These are phyloP conservation scores for Casaregolazyma suthepensis DNA, from an alignment of 1,139 yeast genomes.

Conservation along the genomic window DNA sequence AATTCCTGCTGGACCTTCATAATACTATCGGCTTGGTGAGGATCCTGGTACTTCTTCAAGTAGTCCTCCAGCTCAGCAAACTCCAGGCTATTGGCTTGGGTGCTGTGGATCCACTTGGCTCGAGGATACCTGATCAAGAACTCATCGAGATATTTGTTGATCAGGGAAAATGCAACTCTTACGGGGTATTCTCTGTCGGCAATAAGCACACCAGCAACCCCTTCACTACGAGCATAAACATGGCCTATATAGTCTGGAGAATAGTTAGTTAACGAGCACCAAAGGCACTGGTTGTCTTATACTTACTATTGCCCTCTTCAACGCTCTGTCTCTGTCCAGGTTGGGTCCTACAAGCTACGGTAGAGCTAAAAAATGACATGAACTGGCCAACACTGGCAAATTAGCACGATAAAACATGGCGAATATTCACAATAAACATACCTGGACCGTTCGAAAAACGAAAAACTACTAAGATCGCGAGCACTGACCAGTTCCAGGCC, in stretches of 20 bases:
- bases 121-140: constrained; percentile 79
- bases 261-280: background rate
- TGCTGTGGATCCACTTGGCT: constrained; percentile 55
- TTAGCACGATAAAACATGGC: background rate
- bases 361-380: constrained; percentile 89
- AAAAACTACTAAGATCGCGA: constrained; percentile 76
- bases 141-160: constrained; percentile 88
- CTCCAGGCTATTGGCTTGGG: constrained; percentile 43
- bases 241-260: constrained; percentile 71
- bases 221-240: constrained; percentile 84
- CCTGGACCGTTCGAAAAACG: constrained; percentile 67
- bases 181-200: constrained; percentile 95
- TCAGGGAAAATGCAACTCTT: constrained; percentile 91
- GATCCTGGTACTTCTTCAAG: constrained; percentile 86
- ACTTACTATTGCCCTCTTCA: constrained; percentile 64
- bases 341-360: constrained; percentile 81
- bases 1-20: constrained; percentile 97
- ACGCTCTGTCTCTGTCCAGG: constrained; percentile 92
- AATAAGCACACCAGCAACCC: constrained; percentile 86
- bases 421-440: constrained; percentile 9
- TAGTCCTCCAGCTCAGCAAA: constrained; percentile 64
- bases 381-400: constrained; percentile 49
- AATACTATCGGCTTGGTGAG: constrained; percentile 92
- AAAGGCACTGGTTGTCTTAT: background rate
- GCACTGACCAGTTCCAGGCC: constrained; percentile 71